Percentiles rank a stretch among this genome's conserved stretches.
Conservation (phyloP, 805 yeast genomes). For the Wickerhamiella parazyma region DNA sequence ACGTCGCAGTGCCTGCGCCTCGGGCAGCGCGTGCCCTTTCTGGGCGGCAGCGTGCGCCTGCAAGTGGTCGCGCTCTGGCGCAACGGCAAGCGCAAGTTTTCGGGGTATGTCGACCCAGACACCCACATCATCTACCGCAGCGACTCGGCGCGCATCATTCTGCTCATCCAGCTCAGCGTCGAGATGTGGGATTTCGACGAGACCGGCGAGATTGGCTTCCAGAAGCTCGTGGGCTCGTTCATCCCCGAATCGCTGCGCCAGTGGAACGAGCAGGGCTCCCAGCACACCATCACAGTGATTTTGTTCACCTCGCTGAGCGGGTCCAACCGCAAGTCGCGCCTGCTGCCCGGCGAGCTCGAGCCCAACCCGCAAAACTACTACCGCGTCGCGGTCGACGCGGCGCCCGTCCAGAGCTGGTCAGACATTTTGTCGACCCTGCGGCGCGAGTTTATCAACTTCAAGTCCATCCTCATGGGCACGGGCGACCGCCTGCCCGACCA, state of each 20-base stretch:
- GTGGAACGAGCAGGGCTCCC: constrained; percentile 79
- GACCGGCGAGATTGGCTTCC: constrained; percentile 86
- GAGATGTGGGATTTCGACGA: constrained; percentile 99
- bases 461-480: constrained; percentile 46
- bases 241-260: constrained; percentile 77
- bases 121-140: constrained; percentile 82
- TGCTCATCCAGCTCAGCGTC: constrained; percentile 74
- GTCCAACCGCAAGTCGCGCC: constrained; percentile 14
- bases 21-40: constrained; percentile 49
- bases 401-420: constrained; percentile 77
- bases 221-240: constrained; percentile 80
- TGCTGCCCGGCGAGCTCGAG: constrained; percentile 60
- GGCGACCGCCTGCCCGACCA: constrained; percentile 20
- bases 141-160: constrained; percentile 73
- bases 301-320: constrained; percentile 70
- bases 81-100: constrained; percentile 53
- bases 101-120: constrained; percentile 57
- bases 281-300: constrained; percentile 82
- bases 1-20: constrained; percentile 51
- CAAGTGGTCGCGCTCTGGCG: constrained; percentile 49
- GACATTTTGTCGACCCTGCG: constrained; percentile 80
- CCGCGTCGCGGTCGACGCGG: constrained; percentile 91
- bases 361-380: constrained; percentile 63
- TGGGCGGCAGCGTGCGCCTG: constrained; percentile 46
- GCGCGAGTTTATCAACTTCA: constrained; percentile 68